phyloP scores from a whole-genome alignment of 108 stramenopile genomes.

The Licmophora abbreviata region DNA sequence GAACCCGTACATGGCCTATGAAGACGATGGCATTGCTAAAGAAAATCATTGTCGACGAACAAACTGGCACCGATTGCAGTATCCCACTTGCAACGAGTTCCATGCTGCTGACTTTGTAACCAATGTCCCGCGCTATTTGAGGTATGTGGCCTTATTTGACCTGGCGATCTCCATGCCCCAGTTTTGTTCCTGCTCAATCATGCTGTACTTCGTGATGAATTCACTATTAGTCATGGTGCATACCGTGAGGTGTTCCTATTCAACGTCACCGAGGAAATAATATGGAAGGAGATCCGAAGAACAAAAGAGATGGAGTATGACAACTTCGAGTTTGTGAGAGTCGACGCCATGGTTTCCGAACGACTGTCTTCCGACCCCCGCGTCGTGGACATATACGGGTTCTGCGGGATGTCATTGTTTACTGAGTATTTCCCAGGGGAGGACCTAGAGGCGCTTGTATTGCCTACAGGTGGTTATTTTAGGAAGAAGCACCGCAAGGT shows the following conservation, averaged over 20 bases:
- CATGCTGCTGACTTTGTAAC: constrained; percentile 22
- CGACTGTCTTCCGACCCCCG: constrained; percentile 45
- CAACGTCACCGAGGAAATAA: background rate
- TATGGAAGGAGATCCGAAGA: constrained; percentile 1
- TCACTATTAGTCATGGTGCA: background rate
- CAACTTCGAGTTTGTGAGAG: constrained; percentile 1
- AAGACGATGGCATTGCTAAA: constrained; percentile 1
- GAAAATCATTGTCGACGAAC: constrained; percentile 25
- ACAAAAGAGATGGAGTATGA: background rate
- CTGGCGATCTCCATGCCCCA: constrained; percentile 24
- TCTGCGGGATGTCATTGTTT: constrained; percentile 43
- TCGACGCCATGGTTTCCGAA: constrained; percentile 69
- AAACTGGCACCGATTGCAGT: constrained; percentile 27
- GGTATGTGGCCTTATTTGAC: constrained; percentile 14
- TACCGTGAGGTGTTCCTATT: background rate
- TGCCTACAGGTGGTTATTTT: background rate
- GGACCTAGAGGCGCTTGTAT: background rate
- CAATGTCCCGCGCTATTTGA: background rate
- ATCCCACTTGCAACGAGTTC: constrained; percentile 42
- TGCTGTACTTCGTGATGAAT: background rate
- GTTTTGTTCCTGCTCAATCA: background rate
- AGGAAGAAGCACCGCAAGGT: background rate
- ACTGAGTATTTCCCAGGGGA: background rate
- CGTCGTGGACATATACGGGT: constrained; percentile 61
- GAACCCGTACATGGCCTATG: constrained; percentile 1